Evolutionary conservation across 345 rosid species (phyloP).

Genomic region (Noccaea caerulescens): DNA sequence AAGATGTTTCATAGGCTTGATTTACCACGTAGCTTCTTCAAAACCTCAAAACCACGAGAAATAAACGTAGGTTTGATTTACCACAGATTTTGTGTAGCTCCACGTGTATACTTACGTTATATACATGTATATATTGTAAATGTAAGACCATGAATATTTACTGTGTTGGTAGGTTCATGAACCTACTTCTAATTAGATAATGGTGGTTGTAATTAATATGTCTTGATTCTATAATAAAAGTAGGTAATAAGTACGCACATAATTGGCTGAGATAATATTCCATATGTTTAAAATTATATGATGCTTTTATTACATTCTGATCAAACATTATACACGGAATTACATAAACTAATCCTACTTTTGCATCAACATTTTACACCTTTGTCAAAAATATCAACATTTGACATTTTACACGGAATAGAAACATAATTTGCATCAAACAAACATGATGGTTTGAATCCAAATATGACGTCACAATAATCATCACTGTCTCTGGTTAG

Average conservation of each 20-base stretch:
- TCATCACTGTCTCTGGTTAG: slow-evolving; percentile 27
- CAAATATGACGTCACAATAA: slow-evolving; percentile 15
- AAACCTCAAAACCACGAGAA: not conserved
- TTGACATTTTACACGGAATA: too few relatives aligned
- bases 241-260: slow-evolving; percentile 13
- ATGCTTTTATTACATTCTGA: not conserved
- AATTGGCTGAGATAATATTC: slow-evolving; percentile 23
- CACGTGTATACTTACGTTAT: not conserved
- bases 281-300: not conserved
- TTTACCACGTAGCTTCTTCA: not conserved
- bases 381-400: too few relatives aligned
- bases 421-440: slow-evolving; percentile 1
- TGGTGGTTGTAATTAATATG: slow-evolving; percentile 18
- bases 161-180: slow-evolving; percentile 30
- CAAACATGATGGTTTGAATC: slow-evolving; percentile 5
- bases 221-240: slow-evolving; percentile 15
- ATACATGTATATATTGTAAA: not conserved
- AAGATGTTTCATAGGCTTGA: not conserved
- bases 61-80: too few relatives aligned
- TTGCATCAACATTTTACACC: not conserved
- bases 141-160: slow-evolving; percentile 5
- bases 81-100: not conserved
- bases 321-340: not conserved
- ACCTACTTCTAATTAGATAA: slow-evolving; percentile 14
- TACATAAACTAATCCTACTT: not conserved